phyloP scores from a whole-genome alignment of 176 grass and related monocot genomes.

The Thinopyrum elongatum region DNA sequence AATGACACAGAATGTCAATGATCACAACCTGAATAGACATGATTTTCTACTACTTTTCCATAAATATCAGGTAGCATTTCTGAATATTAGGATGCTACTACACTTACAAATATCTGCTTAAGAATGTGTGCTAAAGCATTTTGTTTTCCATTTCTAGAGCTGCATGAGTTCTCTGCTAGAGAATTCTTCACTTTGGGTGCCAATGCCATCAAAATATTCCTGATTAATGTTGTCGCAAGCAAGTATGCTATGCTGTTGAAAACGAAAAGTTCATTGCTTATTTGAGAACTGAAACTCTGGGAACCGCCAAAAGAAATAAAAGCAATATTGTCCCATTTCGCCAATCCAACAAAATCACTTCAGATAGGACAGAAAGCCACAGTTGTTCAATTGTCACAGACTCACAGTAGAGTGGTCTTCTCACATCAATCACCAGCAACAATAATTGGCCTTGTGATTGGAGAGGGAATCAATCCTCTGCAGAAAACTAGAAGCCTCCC shows the following conservation, averaged over 20 bases:
- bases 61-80: background rate
- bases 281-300: background rate
- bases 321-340: background rate
- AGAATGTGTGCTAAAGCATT: background rate
- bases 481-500: constrained; percentile 25
- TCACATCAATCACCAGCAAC: constrained; percentile 30
- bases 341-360: constrained; percentile 17
- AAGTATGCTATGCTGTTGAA: constrained; percentile 20
- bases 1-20: background rate
- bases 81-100: background rate
- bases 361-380: constrained; percentile 24
- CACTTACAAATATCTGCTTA: background rate
- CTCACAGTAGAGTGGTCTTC: constrained; percentile 14
- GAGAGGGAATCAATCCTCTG: constrained; percentile 27
- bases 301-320: background rate
- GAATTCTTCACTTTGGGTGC: background rate
- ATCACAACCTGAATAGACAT: background rate
- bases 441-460: constrained; percentile 28
- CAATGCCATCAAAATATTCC: constrained; percentile 14
- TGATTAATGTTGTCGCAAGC: background rate
- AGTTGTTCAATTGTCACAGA: constrained; percentile 31
- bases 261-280: background rate
- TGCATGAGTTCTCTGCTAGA: background rate
- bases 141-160: constrained; percentile 23
- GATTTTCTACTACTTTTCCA: background rate